Evolutionary conservation across 192 early-diverging fungal species (phyloP).

Genomic region (Entomortierella parvispora): DNA sequence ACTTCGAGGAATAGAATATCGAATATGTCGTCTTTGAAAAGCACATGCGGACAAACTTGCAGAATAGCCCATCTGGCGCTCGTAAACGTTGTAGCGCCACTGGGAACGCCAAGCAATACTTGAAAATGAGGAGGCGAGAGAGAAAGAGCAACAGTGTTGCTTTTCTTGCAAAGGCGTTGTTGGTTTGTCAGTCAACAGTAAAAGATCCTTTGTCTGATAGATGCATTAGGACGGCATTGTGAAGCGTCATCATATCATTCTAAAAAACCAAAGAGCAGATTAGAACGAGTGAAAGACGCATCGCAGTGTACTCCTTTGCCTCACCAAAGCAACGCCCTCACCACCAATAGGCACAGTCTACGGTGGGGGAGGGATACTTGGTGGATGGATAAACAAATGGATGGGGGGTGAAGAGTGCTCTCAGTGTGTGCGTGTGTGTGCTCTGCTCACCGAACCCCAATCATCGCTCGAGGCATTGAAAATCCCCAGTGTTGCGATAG

Average conservation of each 20-base stretch:
- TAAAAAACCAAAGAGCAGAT: no score
- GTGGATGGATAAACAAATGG: no score
- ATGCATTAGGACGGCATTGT: background rate
- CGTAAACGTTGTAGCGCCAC: background rate
- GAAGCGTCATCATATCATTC: no score
- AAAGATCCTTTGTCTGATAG: no score
- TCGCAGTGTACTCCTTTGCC: no score
- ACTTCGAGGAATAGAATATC: background rate
- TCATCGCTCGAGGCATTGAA: background rate
- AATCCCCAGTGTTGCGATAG: background rate
- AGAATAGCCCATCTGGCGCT: slow-evolving; percentile 17
- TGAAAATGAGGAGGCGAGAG: slow-evolving; percentile 3
- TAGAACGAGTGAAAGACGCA: no score
- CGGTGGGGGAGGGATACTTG: no score
- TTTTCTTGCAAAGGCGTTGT: background rate
- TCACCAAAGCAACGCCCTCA: no score
- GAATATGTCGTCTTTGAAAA: slow-evolving; percentile 1
- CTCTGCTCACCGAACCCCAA: background rate
- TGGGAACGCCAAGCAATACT: slow-evolving; percentile 3
- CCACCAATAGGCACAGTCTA: no score
- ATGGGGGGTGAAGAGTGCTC: no score
- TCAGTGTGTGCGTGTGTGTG: no score
- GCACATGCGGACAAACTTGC: background rate
- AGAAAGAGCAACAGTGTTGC: slow-evolving; percentile 3
- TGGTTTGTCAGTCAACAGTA: background rate